phyloP scores from a whole-genome alignment of 2,329 filamentous ascomycete genomes.

The Ceratocystis diversiconidia region DNA sequence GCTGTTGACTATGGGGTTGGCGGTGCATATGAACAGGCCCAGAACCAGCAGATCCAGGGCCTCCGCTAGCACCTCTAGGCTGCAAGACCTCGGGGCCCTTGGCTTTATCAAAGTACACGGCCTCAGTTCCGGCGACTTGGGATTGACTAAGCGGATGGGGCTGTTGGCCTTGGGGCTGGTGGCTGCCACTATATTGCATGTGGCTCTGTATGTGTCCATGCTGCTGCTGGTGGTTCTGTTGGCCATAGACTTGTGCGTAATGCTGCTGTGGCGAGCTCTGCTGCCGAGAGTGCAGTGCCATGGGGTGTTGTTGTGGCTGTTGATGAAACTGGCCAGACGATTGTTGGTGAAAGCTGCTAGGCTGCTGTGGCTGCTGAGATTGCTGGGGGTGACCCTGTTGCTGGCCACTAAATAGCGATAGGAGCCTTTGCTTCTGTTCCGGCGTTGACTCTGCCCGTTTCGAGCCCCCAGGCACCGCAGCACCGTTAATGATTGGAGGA shows the following conservation, averaged over 20 bases:
- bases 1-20: background rate
- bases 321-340: constrained; percentile 5
- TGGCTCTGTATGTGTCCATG: background rate
- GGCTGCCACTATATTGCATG: constrained; percentile 9
- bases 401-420: constrained; percentile 47
- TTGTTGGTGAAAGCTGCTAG: background rate
- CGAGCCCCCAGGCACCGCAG: constrained; percentile 22
- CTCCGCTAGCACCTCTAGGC: background rate
- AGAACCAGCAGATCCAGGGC: background rate
- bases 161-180: constrained; percentile 11
- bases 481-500: constrained; percentile 23
- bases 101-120: background rate
- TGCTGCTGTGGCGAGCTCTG: constrained; percentile 16
- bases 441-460: constrained; percentile 26
- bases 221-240: constrained; percentile 5
- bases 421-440: constrained; percentile 34
- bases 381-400: constrained; percentile 1
- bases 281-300: background rate
- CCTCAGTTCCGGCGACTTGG: constrained; percentile 9
- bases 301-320: constrained; percentile 5
- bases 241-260: constrained; percentile 12
- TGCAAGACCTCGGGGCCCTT: background rate
- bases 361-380: background rate
- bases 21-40: background rate
- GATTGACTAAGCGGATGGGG: constrained; percentile 17